A percentile compares a stretch with the other conserved stretches of the same genome.
These are phyloP conservation scores for Fusarium veterinarium DNA, from an alignment of 2,329 filamentous ascomycete species.

Conservation along the genomic window DNA sequence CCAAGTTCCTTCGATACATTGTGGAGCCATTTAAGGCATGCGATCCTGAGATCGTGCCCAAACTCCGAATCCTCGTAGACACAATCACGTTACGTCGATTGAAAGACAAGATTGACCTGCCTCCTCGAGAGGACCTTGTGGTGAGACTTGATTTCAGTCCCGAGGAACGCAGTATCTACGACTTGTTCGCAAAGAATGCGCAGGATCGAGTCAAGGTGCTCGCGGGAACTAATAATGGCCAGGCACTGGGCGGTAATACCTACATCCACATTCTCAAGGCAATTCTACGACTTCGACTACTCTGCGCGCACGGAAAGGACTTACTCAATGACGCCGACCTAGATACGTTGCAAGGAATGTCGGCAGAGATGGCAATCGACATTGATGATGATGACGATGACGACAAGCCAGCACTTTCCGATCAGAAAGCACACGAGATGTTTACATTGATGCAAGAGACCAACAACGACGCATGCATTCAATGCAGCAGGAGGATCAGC, in stretches of 20 bases:
- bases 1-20: conserved; percentile 82
- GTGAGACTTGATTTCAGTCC: conserved; percentile 79
- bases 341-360: conserved; percentile 81
- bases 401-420: conserved; percentile 66
- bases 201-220: conserved; percentile 83
- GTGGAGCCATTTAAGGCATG: conserved; percentile 87
- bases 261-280: conserved; percentile 94
- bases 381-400: conserved; percentile 81
- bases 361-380: conserved; percentile 87
- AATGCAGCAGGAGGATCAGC: conserved; percentile 75
- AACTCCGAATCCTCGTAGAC: conserved; percentile 88
- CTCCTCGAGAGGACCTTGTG: conserved; percentile 77
- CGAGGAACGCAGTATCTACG: conserved; percentile 82
- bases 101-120: conserved; percentile 91
- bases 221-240: conserved; percentile 66
- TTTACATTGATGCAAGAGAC: conserved; percentile 86
- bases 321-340: conserved; percentile 87
- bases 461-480: conserved; percentile 77
- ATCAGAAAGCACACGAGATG: conserved; percentile 85
- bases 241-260: conserved; percentile 81
- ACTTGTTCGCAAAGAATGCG: conserved; percentile 85
- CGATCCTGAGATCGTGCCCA: conserved; percentile 84
- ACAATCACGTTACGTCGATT: conserved; percentile 92
- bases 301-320: conserved; percentile 95
- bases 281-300: conserved; percentile 87